phyloP scores from a whole-genome alignment of 768 basidiomycete species.

The Trametes maxima region DNA sequence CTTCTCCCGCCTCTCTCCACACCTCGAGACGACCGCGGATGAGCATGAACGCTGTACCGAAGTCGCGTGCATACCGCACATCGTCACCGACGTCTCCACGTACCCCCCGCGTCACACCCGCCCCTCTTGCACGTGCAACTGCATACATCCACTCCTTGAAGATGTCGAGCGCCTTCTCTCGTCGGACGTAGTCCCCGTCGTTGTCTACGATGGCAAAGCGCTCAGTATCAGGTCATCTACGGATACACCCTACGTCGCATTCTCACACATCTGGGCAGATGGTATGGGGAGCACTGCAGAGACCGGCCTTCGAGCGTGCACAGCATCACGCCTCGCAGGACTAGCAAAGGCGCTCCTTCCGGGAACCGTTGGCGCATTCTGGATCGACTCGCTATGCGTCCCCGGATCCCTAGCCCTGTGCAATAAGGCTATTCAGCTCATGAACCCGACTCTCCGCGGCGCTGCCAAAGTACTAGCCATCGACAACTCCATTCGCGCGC shows the following conservation, averaged over 20 bases:
- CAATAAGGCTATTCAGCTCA: constrained; percentile 13
- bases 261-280: constrained; percentile 23
- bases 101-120: not conserved
- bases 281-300: constrained; percentile 19
- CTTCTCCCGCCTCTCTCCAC: not conserved
- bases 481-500: constrained; percentile 9
- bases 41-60: not conserved
- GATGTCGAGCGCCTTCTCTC: not conserved
- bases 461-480: constrained; percentile 16
- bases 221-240: not conserved
- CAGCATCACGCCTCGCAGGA: constrained; percentile 2
- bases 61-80: not conserved
- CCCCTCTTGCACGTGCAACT: constrained; percentile 2
- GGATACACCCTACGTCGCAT: constrained; percentile 2
- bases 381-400: constrained; percentile 21
- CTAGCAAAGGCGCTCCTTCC: constrained; percentile 1
- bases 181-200: not conserved
- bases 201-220: not conserved
- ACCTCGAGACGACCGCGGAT: not conserved
- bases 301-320: constrained; percentile 11
- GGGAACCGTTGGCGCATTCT: constrained; percentile 9
- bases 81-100: not conserved
- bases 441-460: constrained; percentile 13
- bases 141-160: not conserved
- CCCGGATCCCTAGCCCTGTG: not conserved